These are phyloP conservation scores for Aquanectria penicillioides DNA, from an alignment of 2,329 filamentous ascomycete genomes.

Conservation along the genomic window DNA sequence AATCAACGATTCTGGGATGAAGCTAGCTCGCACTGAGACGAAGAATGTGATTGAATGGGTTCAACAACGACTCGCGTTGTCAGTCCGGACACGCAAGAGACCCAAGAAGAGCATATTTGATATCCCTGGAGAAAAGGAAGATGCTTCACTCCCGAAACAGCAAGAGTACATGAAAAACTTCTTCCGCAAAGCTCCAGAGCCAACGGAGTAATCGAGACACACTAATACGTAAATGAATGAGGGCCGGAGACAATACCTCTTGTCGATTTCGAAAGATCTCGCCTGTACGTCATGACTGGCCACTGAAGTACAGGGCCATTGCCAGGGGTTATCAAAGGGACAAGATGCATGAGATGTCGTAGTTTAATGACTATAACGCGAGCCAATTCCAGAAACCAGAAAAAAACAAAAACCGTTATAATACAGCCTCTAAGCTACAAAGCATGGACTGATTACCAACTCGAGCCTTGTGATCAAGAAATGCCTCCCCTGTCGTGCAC, in stretches of 20 bases:
- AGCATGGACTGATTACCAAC: slow-evolving; percentile 41
- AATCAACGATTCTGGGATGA: slow-evolving; percentile 80
- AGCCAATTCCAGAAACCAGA: slow-evolving; percentile 37
- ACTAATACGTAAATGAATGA: too few relatives aligned
- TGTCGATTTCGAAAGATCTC: background rate
- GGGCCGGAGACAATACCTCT: background rate
- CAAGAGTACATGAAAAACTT: slow-evolving; percentile 62
- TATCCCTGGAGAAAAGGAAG: slow-evolving; percentile 45
- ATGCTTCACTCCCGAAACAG: slow-evolving; percentile 54
- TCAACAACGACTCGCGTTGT: slow-evolving; percentile 76
- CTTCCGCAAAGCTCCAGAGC: slow-evolving; percentile 43
- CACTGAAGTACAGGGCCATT: too few relatives aligned
- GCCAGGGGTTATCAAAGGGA: too few relatives aligned
- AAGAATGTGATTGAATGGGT: slow-evolving; percentile 81
- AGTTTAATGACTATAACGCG: slow-evolving; percentile 40
- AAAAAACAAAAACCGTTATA: slow-evolving; percentile 41
- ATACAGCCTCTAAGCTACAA: slow-evolving; percentile 49
- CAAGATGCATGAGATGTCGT: slow-evolving; percentile 28
- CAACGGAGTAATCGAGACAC: background rate
- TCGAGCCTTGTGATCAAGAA: slow-evolving; percentile 35
- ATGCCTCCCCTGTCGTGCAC: slow-evolving; percentile 32
- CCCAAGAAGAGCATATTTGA: slow-evolving; percentile 65
- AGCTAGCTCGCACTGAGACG: slow-evolving; percentile 76
- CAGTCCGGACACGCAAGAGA: slow-evolving; percentile 72
- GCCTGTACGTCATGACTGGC: too few relatives aligned